A percentile compares a stretch with the other conserved stretches of the same genome.
Conservation (phyloP, 2,329 filamentous ascomycete genomes). For the Stachybotrys chlorohalonatus region DNA sequence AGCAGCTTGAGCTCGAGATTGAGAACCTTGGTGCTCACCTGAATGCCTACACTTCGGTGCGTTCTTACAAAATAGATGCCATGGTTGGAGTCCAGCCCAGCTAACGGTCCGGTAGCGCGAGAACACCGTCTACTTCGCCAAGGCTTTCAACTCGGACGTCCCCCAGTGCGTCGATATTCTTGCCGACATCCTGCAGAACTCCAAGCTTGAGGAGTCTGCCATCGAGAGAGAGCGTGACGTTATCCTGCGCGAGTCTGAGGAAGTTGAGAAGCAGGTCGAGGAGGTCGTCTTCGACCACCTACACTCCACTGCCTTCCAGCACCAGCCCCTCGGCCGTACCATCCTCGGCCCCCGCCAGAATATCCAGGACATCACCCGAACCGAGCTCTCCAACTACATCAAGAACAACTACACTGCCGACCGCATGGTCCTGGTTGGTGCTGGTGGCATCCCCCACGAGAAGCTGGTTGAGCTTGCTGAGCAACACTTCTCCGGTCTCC, state of each 20-base stretch:
- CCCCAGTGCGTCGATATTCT: conserved; percentile 96
- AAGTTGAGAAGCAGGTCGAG: conserved; percentile 99
- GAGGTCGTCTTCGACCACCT: conserved; percentile 99
- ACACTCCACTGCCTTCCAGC: conserved; percentile 95
- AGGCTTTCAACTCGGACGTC: conserved; percentile 96
- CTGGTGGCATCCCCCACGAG: conserved; percentile 88
- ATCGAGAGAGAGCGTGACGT: conserved; percentile 98
- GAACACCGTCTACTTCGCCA: conserved; percentile 99
- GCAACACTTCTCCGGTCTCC: conserved; percentile 82
- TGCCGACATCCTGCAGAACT: conserved; percentile 98
- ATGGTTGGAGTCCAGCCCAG: conserved; percentile 4
- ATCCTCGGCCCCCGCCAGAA: conserved; percentile 97
- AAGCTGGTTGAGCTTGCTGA: conserved; percentile 93
- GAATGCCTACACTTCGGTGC: conserved; percentile 98
- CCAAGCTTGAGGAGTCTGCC: conserved; percentile 85
- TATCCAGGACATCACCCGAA: conserved; percentile 89
- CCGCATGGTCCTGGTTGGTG: conserved; percentile 96
- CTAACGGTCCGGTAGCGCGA: conserved; percentile 58
- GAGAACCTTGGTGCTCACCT: conserved; percentile 99
- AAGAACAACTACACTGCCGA: conserved; percentile 99
- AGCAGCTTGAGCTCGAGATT: conserved; percentile 98
- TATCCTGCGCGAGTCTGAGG: conserved; percentile 96
- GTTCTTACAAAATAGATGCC: conserved; percentile 26
- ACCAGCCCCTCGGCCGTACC: conserved; percentile 91
- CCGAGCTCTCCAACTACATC: conserved; percentile 92